Evolutionary conservation across 1,284 basidiomycete genomes (phyloP).

Genomic region (Sanghuangporus baumii): DNA sequence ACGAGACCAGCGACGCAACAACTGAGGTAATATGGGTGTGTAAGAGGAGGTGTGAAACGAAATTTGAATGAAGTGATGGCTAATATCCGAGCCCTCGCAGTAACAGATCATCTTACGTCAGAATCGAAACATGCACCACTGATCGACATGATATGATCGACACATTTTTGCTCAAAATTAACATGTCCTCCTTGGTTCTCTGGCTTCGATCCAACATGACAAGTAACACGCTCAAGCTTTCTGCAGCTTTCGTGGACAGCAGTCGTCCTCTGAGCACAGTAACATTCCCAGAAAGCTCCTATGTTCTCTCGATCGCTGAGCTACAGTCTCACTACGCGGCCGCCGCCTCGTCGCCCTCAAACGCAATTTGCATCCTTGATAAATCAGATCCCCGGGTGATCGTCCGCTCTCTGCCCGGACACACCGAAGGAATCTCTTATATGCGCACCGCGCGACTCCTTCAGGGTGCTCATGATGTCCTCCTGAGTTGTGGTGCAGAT

Average conservation of each 20-base stretch:
- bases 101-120: not conserved
- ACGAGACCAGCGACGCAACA: constrained; percentile 6
- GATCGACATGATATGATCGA: not conserved
- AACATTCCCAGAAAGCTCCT: constrained; percentile 39
- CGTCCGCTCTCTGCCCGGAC: constrained; percentile 46
- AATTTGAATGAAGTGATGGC: not conserved
- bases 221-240: constrained; percentile 3
- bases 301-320: constrained; percentile 51
- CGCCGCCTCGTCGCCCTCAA: constrained; percentile 48
- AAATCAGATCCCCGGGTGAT: constrained; percentile 38
- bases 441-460: constrained; percentile 36
- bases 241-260: constrained; percentile 10
- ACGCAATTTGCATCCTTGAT: constrained; percentile 59
- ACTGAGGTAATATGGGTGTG: not conserved
- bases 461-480: constrained; percentile 28
- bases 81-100: not conserved
- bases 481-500: constrained; percentile 61
- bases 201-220: not conserved
- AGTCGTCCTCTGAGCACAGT: constrained; percentile 22
- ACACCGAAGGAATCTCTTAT: constrained; percentile 46
- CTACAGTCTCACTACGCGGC: constrained; percentile 48
- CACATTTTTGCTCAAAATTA: not conserved
- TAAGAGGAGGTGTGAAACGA: not conserved
- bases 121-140: not conserved
- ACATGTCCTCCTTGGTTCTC: not conserved